These are phyloP conservation scores for Nowakowskiella sp. DNA, from an alignment of 192 early-diverging fungal species.

Conservation along the genomic window DNA sequence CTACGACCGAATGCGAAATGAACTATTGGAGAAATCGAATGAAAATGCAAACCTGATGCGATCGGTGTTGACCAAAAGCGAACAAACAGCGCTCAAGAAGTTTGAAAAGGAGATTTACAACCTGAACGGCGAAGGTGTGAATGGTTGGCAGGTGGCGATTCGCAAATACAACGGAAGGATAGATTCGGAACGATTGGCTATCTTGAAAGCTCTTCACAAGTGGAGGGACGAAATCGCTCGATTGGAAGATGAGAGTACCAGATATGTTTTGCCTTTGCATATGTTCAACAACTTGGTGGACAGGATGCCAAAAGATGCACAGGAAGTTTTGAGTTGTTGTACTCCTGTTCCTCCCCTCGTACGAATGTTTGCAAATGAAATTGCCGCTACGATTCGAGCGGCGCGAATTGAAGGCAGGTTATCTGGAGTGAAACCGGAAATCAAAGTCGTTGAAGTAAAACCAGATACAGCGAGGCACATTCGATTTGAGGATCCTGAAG, in stretches of 20 bases:
- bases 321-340: conserved; percentile 64
- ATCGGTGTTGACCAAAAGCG: conserved; percentile 56
- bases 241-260: conserved; percentile 82
- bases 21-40: conserved; percentile 59
- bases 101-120: conserved; percentile 86
- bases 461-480: not conserved
- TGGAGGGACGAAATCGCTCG: conserved; percentile 90
- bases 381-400: no score
- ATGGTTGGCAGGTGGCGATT: conserved; percentile 68
- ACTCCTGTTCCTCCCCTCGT: conserved; percentile 76
- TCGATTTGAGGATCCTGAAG: not conserved
- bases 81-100: conserved; percentile 51
- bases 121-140: conserved; percentile 64
- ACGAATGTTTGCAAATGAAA: conserved; percentile 68
- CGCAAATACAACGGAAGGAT: conserved; percentile 46
- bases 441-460: not conserved
- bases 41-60: conserved; percentile 60
- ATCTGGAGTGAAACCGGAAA: not conserved
- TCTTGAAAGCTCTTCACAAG: conserved; percentile 79
- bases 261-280: conserved; percentile 86
- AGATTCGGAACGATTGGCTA: conserved; percentile 54
- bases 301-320: conserved; percentile 61
- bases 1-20: conserved; percentile 85
- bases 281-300: conserved; percentile 72
- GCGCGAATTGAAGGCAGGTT: conserved; percentile 34